Conservation (phyloP, 768 basidiomycete species). For the Ramaria sp. region DNA sequence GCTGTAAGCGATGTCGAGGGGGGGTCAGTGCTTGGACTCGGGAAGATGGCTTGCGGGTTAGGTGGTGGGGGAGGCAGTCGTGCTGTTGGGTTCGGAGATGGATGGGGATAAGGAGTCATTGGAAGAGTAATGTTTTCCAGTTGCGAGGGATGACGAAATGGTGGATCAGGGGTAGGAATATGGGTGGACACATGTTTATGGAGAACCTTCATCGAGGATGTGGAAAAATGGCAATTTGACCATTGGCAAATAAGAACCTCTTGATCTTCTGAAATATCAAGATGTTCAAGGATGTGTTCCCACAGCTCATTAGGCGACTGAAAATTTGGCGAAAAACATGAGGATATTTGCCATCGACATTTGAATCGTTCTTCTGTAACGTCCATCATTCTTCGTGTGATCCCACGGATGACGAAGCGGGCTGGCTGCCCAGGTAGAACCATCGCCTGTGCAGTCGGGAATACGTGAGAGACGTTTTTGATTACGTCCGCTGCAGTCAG, state of each 20-base stretch:
- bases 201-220: conserved; percentile 38
- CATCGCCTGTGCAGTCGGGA: conserved; percentile 80
- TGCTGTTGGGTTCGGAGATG: conserved; percentile 49
- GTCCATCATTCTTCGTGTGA: conserved; percentile 55
- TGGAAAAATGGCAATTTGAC: conserved; percentile 48
- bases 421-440: conserved; percentile 63
- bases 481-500: conserved; percentile 89
- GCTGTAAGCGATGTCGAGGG: conserved; percentile 70
- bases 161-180: conserved; percentile 47
- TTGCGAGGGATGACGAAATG: conserved; percentile 54
- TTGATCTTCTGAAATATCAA: conserved; percentile 30
- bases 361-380: conserved; percentile 51
- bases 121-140: conserved; percentile 67
- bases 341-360: conserved; percentile 65
- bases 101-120: conserved; percentile 39
- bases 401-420: conserved; percentile 81
- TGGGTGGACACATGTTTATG: conserved; percentile 70
- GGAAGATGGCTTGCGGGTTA: conserved; percentile 45
- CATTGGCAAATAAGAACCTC: conserved; percentile 43
- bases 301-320: conserved; percentile 52
- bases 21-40: conserved; percentile 48
- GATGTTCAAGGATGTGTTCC: conserved; percentile 55
- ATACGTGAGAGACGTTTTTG: conserved; percentile 80
- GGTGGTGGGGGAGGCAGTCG: conserved; percentile 67
- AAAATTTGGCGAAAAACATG: conserved; percentile 39